Evolutionary conservation across 2,329 filamentous ascomycete genomes (phyloP).

Genomic region (Cladosporium colombiae): DNA sequence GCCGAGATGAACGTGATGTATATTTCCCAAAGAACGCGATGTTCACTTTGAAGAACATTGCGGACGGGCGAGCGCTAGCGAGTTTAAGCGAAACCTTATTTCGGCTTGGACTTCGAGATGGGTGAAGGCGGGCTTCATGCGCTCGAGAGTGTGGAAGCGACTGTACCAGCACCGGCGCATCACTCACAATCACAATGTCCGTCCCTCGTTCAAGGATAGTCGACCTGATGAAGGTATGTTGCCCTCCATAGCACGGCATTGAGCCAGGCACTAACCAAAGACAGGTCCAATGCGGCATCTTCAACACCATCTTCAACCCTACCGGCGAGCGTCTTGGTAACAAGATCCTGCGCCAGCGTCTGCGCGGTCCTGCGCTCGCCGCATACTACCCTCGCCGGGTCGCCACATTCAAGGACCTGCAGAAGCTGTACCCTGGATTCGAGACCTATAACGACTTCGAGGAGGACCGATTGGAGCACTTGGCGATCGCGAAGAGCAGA

Average conservation of each 20-base stretch:
- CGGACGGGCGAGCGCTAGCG: conserved; percentile 1
- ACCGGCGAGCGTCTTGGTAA: conserved; percentile 79
- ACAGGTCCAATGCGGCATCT: conserved; percentile 87
- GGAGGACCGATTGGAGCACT: conserved; percentile 75
- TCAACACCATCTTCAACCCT: conserved; percentile 89
- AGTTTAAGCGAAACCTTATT: conserved; percentile 2
- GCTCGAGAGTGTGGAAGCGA: background rate
- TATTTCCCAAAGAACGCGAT: background rate
- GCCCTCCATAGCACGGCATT: background rate
- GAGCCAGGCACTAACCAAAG: background rate
- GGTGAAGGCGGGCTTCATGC: conserved; percentile 7
- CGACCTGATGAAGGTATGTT: conserved; percentile 75
- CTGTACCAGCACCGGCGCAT: background rate
- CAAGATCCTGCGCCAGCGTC: conserved; percentile 84
- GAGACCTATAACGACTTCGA: conserved; percentile 74
- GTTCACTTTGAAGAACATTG: conserved; percentile 1
- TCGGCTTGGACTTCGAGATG: conserved; percentile 7
- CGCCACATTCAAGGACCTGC: conserved; percentile 71
- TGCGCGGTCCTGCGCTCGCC: conserved; percentile 78
- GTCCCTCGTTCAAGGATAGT: conserved; percentile 56
- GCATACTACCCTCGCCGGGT: conserved; percentile 84
- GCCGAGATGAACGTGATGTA: conserved; percentile 19
- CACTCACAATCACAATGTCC: conserved; percentile 44
- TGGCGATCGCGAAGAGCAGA: conserved; percentile 64
- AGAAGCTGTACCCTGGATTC: conserved; percentile 67